Evolutionary conservation across 2,329 filamentous ascomycete genomes (phyloP), one percentile per base, ranked within the genome.

Genomic region (Tolypocladium album): DNA sequence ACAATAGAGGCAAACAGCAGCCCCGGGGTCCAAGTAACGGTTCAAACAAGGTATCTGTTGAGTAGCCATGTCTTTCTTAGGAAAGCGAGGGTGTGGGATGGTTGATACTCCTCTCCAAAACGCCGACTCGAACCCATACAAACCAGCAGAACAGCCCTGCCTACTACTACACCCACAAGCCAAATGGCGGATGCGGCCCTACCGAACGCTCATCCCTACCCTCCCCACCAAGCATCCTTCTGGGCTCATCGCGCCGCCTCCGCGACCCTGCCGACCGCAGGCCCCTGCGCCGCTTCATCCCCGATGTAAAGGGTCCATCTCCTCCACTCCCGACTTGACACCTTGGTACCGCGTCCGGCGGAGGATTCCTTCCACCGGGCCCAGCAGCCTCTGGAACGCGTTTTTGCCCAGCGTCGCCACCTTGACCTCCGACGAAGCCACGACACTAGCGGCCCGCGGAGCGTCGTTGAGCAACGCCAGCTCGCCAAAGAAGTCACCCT

Each of bases 401-500:
- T 91, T 90, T 76, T 97, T 96, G 66, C 92, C 92, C 56, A 99
- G 79, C 56, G 88, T 91, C 5, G 93, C 94, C 57, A 97, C 90
- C 78, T 97, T 97, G 71, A 96, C 89, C 64, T 96, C 90, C 8
- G 88, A 89, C 73, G 85, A 82, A 67, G 90, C 90, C 55, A 95
- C 79, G 58, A 99, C 86, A 66, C 89, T 96, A 57, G 94, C 94
- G 43, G 93, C 93, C 70, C 94, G 87, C 11, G 94, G 94, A 59
- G 91, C 90, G 70, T 99, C 93, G 67, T 97, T 95, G 66, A 97
- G 81, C 70, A 99, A 76, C 8, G 94, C 94, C 62, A 99, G 80
- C 76, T 99, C 94, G 63, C 94, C 94, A 76, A 99, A 99, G 79
- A 94, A 99, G 70, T 97, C 94, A 38, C 94, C 94, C 75, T 96